phyloP scores from a whole-genome alignment of 345 rosid species.

The Pugionium cornutum region DNA sequence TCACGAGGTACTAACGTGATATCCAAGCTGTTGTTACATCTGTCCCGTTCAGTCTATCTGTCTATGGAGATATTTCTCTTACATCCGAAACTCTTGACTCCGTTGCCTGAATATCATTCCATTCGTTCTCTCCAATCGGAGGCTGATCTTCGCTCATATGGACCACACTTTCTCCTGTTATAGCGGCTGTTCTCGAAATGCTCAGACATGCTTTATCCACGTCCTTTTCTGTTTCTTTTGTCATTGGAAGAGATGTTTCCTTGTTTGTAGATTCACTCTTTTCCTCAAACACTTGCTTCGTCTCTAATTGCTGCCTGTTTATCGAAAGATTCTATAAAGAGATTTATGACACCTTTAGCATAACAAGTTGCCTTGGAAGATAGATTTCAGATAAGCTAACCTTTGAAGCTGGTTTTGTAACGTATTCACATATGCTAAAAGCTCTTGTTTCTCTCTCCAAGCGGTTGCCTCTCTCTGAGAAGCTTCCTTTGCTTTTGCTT shows the following conservation, averaged over 20 bases:
- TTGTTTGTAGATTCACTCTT: constrained; percentile 56
- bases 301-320: constrained; percentile 77
- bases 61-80: constrained; percentile 65
- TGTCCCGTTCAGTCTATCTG: constrained; percentile 51
- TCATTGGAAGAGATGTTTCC: constrained; percentile 50
- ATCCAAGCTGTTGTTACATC: constrained; percentile 72
- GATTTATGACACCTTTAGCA: neutral
- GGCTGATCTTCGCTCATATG: constrained; percentile 60
- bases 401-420: constrained; percentile 91
- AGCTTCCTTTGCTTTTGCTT: constrained; percentile 79
- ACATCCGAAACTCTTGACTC: constrained; percentile 79
- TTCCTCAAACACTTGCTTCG: constrained; percentile 80
- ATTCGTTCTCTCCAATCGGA: constrained; percentile 65
- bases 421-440: constrained; percentile 74
- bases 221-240: constrained; percentile 77
- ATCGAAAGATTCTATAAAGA: constrained; percentile 10
- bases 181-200: constrained; percentile 50
- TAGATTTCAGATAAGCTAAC: constrained; percentile 39
- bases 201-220: constrained; percentile 90
- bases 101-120: constrained; percentile 94
- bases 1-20: constrained; percentile 63
- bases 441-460: constrained; percentile 84
- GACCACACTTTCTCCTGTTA: constrained; percentile 46
- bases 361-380: neutral
- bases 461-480: constrained; percentile 70